Evolutionary conservation across 768 basidiomycete genomes (phyloP).

Genomic region (Hysterangium stoloniferum): DNA sequence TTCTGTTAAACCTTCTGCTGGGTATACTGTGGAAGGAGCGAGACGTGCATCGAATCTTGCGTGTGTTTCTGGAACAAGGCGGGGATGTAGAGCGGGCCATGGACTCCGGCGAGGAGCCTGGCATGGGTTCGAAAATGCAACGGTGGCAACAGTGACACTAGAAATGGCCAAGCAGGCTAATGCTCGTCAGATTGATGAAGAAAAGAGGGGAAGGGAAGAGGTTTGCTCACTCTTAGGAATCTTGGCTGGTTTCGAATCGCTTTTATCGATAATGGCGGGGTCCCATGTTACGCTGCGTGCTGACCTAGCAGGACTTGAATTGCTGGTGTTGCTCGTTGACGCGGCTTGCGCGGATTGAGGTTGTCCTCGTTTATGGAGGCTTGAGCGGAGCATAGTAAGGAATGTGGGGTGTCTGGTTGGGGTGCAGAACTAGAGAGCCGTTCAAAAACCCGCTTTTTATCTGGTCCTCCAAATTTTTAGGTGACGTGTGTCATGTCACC

Average conservation of each 20-base stretch:
- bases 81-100: neutral
- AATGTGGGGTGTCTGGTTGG: neutral
- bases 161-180: neutral
- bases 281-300: conserved; percentile 12
- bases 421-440: neutral
- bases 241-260: conserved; percentile 3
- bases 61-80: conserved; percentile 5
- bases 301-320: conserved; percentile 5
- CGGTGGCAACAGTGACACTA: neutral
- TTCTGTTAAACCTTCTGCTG: conserved; percentile 3
- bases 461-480: no score
- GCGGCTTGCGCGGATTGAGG: neutral
- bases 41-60: conserved; percentile 5
- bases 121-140: no score
- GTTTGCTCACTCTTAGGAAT: neutral
- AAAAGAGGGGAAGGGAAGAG: neutral
- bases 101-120: neutral
- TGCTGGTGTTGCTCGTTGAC: neutral
- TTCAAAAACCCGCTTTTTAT: neutral
- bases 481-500: no score
- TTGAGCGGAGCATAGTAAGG: neutral
- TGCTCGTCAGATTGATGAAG: neutral
- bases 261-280: conserved; percentile 7
- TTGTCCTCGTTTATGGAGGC: neutral
- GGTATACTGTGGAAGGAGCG: neutral